These are phyloP conservation scores for Diplodia mutila DNA, from an alignment of 2,329 filamentous ascomycete genomes.

Conservation along the genomic window DNA sequence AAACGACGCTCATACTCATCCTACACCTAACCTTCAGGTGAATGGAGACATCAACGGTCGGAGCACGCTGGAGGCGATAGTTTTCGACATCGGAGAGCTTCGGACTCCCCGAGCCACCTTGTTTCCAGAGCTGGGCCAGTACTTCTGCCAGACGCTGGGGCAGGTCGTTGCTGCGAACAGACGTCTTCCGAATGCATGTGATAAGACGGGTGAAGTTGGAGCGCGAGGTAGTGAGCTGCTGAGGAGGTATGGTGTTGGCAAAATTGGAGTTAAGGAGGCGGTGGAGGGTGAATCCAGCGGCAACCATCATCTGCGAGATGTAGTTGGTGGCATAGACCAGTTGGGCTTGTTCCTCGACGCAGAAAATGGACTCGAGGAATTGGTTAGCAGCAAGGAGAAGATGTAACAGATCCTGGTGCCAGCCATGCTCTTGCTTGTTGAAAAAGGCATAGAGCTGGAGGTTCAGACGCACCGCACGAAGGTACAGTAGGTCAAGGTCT, in stretches of 20 bases:
- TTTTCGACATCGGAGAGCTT: constrained; percentile 19
- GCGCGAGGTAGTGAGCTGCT: constrained; percentile 62
- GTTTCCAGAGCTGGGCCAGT: constrained; percentile 87
- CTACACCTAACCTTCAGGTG: constrained; percentile 81
- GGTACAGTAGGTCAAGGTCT: constrained; percentile 62
- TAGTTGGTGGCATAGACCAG: constrained; percentile 73
- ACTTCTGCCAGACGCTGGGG: constrained; percentile 79
- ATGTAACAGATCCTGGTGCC: constrained; percentile 69
- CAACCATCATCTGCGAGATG: constrained; percentile 84
- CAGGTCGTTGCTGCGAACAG: constrained; percentile 76
- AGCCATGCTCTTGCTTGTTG: constrained; percentile 55
- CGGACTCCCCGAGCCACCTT: constrained; percentile 37
- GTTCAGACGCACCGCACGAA: constrained; percentile 74
- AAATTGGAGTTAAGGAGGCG: constrained; percentile 80
- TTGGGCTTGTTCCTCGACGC: constrained; percentile 59
- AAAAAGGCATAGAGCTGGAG: constrained; percentile 81
- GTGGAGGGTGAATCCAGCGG: constrained; percentile 74
- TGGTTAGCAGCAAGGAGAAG: constrained; percentile 72
- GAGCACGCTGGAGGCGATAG: constrained; percentile 18
- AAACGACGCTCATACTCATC: constrained; percentile 84
- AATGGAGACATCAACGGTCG: constrained; percentile 66
- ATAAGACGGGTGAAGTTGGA: constrained; percentile 73
- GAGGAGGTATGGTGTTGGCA: constrained; percentile 63
- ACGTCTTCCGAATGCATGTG: constrained; percentile 70
- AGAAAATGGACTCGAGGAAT: constrained; percentile 65